These are phyloP conservation scores for Claviceps monticola DNA, from an alignment of 2,329 filamentous ascomycete species.

Conservation along the genomic window DNA sequence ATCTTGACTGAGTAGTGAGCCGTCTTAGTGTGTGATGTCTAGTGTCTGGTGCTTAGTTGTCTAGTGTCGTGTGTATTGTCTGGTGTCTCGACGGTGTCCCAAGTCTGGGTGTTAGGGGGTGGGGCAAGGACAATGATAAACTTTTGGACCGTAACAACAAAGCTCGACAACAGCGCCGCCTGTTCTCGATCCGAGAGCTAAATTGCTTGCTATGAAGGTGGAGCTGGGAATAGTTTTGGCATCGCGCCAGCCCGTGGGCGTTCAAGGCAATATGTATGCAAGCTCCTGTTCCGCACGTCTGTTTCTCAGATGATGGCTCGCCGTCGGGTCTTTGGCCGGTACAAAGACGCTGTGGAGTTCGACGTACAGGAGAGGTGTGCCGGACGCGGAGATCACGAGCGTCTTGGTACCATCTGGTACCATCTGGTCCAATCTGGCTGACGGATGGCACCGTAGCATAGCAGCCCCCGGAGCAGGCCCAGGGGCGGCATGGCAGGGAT, in stretches of 20 bases:
- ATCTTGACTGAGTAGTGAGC: constrained; percentile 5
- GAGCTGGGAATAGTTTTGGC: constrained; percentile 4
- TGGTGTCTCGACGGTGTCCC: too few species aligned
- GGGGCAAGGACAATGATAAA: constrained; percentile 5
- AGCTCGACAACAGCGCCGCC: background rate
- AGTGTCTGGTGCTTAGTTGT: too few species aligned
- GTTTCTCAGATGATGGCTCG: constrained; percentile 1
- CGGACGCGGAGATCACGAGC: background rate
- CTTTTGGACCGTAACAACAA: background rate
- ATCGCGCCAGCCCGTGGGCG: background rate
- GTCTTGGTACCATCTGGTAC: background rate
- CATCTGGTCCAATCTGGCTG: constrained; percentile 3
- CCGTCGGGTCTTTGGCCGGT: background rate
- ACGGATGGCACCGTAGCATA: constrained; percentile 1
- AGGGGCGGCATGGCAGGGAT: constrained; percentile 3
- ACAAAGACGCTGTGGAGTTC: constrained; percentile 3
- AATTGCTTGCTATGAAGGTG: constrained; percentile 3
- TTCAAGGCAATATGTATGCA: background rate
- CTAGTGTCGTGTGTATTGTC: too few species aligned
- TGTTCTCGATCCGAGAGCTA: constrained; percentile 5
- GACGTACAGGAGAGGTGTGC: constrained; percentile 1
- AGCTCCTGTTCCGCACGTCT: background rate
- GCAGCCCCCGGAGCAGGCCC: background rate
- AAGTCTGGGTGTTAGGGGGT: constrained; percentile 3
- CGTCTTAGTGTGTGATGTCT: background rate